Conservation (phyloP, 176 grass and related monocot species). For the Luzula sylvatica region DNA sequence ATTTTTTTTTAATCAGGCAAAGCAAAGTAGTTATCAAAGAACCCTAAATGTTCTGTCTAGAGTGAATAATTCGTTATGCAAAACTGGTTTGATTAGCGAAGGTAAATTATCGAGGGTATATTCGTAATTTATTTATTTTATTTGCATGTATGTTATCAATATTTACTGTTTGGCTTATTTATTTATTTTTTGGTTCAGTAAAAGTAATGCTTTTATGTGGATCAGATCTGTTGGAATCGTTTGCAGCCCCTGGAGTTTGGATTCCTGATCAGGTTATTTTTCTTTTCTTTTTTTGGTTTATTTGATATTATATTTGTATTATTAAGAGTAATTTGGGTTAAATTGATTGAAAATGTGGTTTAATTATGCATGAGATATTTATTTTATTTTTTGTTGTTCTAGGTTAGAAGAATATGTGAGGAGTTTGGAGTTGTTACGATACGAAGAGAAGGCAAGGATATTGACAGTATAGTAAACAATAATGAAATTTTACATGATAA, state of each 20-base stretch:
- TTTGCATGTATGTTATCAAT: not conserved
- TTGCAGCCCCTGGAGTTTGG: slow-evolving; percentile 68
- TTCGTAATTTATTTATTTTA: not conserved
- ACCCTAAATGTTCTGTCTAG: slow-evolving; percentile 58
- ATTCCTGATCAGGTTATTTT: slow-evolving; percentile 82
- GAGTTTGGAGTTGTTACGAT: slow-evolving; percentile 71
- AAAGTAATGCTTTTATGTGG: slow-evolving; percentile 88
- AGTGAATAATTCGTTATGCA: slow-evolving; percentile 33
- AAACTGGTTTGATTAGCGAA: slow-evolving; percentile 25
- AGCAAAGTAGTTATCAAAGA: slow-evolving; percentile 56
- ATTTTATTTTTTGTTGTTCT: slow-evolving; percentile 1
- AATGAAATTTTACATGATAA: slow-evolving; percentile 42
- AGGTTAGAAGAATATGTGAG: slow-evolving; percentile 65
- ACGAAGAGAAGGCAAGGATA: slow-evolving; percentile 59
- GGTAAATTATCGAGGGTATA: slow-evolving; percentile 24
- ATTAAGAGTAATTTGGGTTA: too few species aligned
- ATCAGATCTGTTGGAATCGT: slow-evolving; percentile 75
- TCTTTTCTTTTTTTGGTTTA: too few species aligned
- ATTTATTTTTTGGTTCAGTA: slow-evolving; percentile 27
- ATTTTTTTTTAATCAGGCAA: slow-evolving; percentile 34
- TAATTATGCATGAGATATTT: too few species aligned
- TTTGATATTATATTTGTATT: too few species aligned
- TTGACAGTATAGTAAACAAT: slow-evolving; percentile 42
- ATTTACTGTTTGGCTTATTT: not conserved
- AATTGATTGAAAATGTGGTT: too few species aligned